Evolutionary conservation across 768 basidiomycete genomes (phyloP).

Genomic region (Tricholoma bakamatsutake): DNA sequence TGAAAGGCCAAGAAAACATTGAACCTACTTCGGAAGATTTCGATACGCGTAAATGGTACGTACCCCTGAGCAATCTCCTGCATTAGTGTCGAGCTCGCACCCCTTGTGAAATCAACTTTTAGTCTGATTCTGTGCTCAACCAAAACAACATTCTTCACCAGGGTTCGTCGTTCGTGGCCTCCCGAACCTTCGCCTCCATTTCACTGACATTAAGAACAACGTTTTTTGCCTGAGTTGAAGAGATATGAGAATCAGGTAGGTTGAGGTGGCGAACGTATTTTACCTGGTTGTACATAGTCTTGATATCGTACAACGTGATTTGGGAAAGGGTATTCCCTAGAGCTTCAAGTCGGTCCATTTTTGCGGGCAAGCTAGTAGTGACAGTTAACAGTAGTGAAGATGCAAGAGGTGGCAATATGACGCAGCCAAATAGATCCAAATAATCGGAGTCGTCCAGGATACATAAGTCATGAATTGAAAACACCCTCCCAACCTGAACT

Average conservation of each 20-base stretch:
- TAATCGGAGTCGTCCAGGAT: too few species aligned
- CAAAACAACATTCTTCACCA: slow-evolving; percentile 56
- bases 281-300: slow-evolving; percentile 92
- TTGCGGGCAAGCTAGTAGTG: neutral
- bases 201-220: slow-evolving; percentile 94
- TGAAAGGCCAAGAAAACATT: slow-evolving; percentile 22
- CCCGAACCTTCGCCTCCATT: slow-evolving; percentile 94
- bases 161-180: slow-evolving; percentile 97
- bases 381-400: slow-evolving; percentile 1
- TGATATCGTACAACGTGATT: slow-evolving; percentile 89
- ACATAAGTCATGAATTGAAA: too few species aligned
- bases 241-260: slow-evolving; percentile 3
- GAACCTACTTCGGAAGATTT: neutral
- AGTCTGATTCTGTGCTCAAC: neutral
- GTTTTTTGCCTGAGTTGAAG: slow-evolving; percentile 73
- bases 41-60: slow-evolving; percentile 1
- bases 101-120: slow-evolving; percentile 47
- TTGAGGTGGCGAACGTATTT: slow-evolving; percentile 1
- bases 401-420: neutral
- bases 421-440: neutral
- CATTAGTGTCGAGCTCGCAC: slow-evolving; percentile 96
- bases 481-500: too few species aligned
- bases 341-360: slow-evolving; percentile 77
- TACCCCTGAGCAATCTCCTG: slow-evolving; percentile 97
- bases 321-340: slow-evolving; percentile 73